These are phyloP conservation scores for Rhizophora mangle DNA, from an alignment of 345 rosid species.

Conservation along the genomic window DNA sequence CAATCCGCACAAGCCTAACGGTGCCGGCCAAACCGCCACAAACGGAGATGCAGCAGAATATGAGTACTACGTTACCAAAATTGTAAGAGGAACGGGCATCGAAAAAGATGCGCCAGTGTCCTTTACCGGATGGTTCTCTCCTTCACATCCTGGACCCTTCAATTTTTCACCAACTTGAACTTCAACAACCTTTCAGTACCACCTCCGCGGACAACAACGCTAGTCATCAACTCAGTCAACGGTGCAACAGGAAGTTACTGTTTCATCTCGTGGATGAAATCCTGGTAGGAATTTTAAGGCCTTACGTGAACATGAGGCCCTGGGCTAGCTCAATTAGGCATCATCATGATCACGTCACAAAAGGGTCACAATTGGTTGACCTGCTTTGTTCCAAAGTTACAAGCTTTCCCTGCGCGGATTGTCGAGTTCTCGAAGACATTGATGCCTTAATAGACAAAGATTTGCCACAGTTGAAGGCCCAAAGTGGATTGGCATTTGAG, in stretches of 20 bases:
- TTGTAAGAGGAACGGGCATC: slow-evolving; percentile 49
- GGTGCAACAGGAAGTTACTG: slow-evolving; percentile 60
- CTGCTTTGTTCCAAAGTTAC: slow-evolving; percentile 33
- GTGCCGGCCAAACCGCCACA: slow-evolving; percentile 7
- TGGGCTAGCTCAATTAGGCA: slow-evolving; percentile 30
- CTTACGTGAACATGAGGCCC: slow-evolving; percentile 46
- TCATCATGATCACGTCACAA: slow-evolving; percentile 1
- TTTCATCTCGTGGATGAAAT: slow-evolving; percentile 68
- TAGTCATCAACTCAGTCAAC: slow-evolving; percentile 30
- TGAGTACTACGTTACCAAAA: slow-evolving; percentile 54
- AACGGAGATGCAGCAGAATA: slow-evolving; percentile 27
- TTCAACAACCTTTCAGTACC: slow-evolving; percentile 14
- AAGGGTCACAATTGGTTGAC: slow-evolving; percentile 42
- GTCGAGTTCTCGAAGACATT: slow-evolving; percentile 63
- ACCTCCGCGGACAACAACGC: not conserved
- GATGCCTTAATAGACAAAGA: slow-evolving; percentile 58
- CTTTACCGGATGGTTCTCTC: slow-evolving; percentile 54
- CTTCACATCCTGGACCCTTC: slow-evolving; percentile 72
- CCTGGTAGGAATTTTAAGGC: slow-evolving; percentile 50
- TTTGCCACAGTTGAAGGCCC: slow-evolving; percentile 31
- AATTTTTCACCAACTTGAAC: slow-evolving; percentile 59
- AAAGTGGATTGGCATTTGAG: slow-evolving; percentile 20
- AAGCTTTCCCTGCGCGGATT: slow-evolving; percentile 46
- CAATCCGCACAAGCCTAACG: slow-evolving; percentile 20
- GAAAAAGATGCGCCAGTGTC: slow-evolving; percentile 49